Evolutionary conservation across 2,329 filamentous ascomycete genomes (phyloP), one percentile per base, ranked within the genome.

Genomic region (Colletotrichum sp.): DNA sequence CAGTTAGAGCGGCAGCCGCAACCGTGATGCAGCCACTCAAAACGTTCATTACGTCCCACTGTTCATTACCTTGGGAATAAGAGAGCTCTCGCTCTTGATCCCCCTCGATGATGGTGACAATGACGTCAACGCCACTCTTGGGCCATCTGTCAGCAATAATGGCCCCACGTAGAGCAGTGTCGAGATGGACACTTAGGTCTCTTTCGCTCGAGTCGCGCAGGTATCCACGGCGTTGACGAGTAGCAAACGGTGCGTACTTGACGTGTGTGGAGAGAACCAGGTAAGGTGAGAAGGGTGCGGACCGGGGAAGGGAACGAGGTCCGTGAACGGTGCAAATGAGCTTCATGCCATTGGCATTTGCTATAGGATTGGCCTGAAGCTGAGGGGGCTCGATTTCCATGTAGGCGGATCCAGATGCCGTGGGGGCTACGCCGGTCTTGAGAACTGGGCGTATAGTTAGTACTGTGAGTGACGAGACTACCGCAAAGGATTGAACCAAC

Each of bases 101-200:
- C 5, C 95, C 96, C 86, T 99, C 97, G 21, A 99, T 89, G 65
- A 99, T 93, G 1, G 96, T 98, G 65, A 99, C 92, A 21, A 98
- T 94, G 55, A 99, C 93, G 83, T 99, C 97, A n/a, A 98, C 93
- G 60, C 95, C 96, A 83, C 95, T 98, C 88, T 99, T 99, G n/a
- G 97, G 97, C 95, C 96, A 99, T 74, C 96, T 90, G 83, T 98
- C 96, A 16, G 95, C 96, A 82, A 99, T 96, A 67, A 99, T 93
- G 9, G 95, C 95, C 1, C 96, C 96, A 39, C 96, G 92, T 67
- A 99, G 89, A 30, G 97, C 96, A 18, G 95, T 96, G 85, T 99
- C 96, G 5, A 99, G 88, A 83, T 99, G 96, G 13, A 96, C 94
- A 15, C 95, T 95, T 3, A 99, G 89, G 82, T 99, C 97, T 67